These are phyloP conservation scores for Syncephalastrum contaminatum DNA, from an alignment of 371 early-diverging fungal species.

Conservation along the genomic window DNA sequence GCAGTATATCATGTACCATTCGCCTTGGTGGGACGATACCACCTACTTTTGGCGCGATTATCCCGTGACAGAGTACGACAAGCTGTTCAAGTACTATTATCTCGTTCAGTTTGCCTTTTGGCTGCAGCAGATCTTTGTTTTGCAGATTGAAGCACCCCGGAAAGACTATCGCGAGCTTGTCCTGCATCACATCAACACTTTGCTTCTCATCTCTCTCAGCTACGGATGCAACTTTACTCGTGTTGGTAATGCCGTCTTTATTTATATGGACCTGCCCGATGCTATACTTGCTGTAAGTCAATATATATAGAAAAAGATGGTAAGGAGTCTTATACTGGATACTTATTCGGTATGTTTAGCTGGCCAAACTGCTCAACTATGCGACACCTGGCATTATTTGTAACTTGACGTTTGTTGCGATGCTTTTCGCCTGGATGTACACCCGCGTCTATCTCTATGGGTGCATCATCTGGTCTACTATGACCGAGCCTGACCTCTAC, in stretches of 20 bases:
- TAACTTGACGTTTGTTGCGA: slow-evolving; percentile 59
- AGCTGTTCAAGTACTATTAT: slow-evolving; percentile 69
- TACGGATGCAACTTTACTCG: slow-evolving; percentile 70
- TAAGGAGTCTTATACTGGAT: background rate
- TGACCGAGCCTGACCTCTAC: slow-evolving; percentile 43
- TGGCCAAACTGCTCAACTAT: slow-evolving; percentile 64
- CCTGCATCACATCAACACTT: slow-evolving; percentile 73
- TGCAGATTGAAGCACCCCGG: slow-evolving; percentile 69
- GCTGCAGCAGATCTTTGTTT: slow-evolving; percentile 74
- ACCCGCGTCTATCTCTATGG: slow-evolving; percentile 67
- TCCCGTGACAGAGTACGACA: slow-evolving; percentile 55
- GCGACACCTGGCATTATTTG: slow-evolving; percentile 44
- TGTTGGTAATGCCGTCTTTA: slow-evolving; percentile 78
- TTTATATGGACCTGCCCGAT: slow-evolving; percentile 79
- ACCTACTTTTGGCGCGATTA: slow-evolving; percentile 64
- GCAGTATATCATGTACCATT: slow-evolving; percentile 50
- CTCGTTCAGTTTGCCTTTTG: slow-evolving; percentile 72
- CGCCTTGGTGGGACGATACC: slow-evolving; percentile 70
- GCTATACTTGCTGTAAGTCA: slow-evolving; percentile 71
- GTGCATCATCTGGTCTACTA: slow-evolving; percentile 46
- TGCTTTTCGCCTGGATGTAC: slow-evolving; percentile 72
- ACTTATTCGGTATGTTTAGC: slow-evolving; percentile 25
- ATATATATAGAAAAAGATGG: background rate
- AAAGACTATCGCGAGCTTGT: slow-evolving; percentile 73
- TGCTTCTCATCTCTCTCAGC: slow-evolving; percentile 61